Evolutionary conservation across 192 early-diverging fungal species (phyloP).

Genomic region (Backusella morwellensis): DNA sequence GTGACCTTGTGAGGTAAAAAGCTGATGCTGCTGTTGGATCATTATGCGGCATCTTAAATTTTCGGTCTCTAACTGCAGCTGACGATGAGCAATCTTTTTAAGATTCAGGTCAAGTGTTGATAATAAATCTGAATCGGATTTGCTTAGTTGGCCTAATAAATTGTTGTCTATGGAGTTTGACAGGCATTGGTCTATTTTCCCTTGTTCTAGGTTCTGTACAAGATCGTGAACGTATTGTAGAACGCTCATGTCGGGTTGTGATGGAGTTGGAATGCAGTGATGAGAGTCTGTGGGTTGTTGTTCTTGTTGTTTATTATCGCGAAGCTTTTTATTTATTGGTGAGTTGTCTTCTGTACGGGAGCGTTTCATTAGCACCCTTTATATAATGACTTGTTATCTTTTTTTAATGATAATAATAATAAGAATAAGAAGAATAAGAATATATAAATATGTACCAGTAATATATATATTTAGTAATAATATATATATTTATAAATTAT

Average conservation of each 20-base stretch:
- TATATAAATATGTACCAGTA: neutral
- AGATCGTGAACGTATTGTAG: slow-evolving; percentile 12
- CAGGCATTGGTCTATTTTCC: slow-evolving; percentile 5
- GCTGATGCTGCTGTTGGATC: slow-evolving; percentile 26
- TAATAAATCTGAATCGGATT: slow-evolving; percentile 8
- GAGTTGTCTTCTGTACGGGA: slow-evolving; percentile 7
- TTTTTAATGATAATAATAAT: neutral
- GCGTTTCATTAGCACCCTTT: slow-evolving; percentile 8
- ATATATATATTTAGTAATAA: neutral
- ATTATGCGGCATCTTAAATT: slow-evolving; percentile 31
- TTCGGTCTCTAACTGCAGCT: slow-evolving; percentile 29
- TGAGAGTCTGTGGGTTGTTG: neutral
- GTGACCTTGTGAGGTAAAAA: slow-evolving; percentile 13
- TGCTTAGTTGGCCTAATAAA: slow-evolving; percentile 16
- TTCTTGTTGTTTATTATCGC: slow-evolving; percentile 3
- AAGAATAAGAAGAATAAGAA: neutral
- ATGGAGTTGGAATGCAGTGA: neutral
- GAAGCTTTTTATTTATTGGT: slow-evolving; percentile 12
- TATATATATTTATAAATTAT: slow-evolving; percentile 1
- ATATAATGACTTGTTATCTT: neutral
- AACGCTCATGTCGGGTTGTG: slow-evolving; percentile 5
- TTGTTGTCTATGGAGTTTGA: neutral
- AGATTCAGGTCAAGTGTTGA: slow-evolving; percentile 14
- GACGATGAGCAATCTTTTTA: slow-evolving; percentile 28
- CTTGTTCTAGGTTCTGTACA: slow-evolving; percentile 9